Conservation (phyloP, 1,284 basidiomycete genomes). For the Melampsora medusae region DNA sequence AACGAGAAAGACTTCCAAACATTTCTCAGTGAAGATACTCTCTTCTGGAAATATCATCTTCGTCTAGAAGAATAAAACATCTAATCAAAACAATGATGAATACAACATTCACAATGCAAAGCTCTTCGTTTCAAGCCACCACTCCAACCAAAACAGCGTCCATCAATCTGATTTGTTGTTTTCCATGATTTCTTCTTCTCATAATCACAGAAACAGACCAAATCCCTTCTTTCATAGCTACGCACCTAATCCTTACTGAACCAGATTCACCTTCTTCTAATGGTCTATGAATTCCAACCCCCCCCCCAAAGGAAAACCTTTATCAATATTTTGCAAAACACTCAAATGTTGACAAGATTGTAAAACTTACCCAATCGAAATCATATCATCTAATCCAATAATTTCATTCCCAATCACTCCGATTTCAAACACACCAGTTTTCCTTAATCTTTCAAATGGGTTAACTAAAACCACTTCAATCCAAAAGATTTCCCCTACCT, state of each 20-base stretch:
- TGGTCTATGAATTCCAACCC: background rate
- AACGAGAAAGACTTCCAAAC: no score
- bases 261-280: background rate
- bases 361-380: background rate
- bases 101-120: no score
- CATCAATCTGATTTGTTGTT: background rate
- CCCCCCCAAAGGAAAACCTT: background rate
- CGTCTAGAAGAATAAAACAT: no score
- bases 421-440: background rate
- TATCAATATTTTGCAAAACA: background rate
- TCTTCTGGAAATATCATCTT: no score
- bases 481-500: background rate
- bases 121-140: background rate
- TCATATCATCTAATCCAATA: background rate
- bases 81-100: no score
- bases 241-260: slow-evolving; percentile 1
- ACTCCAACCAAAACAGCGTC: background rate
- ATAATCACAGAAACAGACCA: background rate
- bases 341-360: background rate
- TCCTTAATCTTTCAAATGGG: background rate
- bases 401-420: background rate
- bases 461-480: background rate
- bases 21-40: no score
- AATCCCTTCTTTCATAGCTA: background rate
- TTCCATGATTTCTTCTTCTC: no score